Evolutionary conservation across 176 grass and related monocot species (phyloP).

Genomic region (Eragrostis curvula): DNA sequence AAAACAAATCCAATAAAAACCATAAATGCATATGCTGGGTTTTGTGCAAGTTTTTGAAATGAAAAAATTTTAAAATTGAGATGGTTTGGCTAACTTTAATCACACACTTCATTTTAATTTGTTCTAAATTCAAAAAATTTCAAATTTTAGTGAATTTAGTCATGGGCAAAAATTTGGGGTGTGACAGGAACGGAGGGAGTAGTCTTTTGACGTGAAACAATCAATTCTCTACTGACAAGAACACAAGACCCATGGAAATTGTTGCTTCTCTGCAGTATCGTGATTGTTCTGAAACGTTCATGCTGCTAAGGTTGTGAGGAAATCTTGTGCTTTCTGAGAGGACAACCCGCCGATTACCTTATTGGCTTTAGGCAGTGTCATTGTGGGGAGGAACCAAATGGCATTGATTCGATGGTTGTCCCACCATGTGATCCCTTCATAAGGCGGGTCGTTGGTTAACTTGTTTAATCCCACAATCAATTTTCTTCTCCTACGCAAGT

Average conservation of each 20-base stretch:
- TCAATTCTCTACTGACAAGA: constrained; percentile 3
- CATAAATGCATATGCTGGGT: no score
- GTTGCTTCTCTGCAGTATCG: not conserved
- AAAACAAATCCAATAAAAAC: no score
- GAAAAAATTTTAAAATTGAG: no score
- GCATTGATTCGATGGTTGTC: constrained; percentile 59
- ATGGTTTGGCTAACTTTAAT: no score
- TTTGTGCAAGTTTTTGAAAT: no score
- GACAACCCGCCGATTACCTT: constrained; percentile 34
- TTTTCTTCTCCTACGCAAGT: constrained; percentile 20
- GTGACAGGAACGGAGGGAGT: no score
- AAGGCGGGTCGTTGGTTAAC: constrained; percentile 47
- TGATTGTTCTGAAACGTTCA: constrained; percentile 7
- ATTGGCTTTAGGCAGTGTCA: constrained; percentile 41
- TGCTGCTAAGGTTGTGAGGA: not conserved
- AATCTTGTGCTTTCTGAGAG: constrained; percentile 3
- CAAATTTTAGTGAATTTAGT: no score
- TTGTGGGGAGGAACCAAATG: constrained; percentile 28
- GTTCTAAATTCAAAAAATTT: no score
- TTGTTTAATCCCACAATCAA: constrained; percentile 30
- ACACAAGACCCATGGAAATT: constrained; percentile 3
- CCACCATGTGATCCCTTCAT: constrained; percentile 83
- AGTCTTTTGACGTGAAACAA: not conserved
- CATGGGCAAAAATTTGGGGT: no score
- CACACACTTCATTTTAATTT: no score